A percentile compares a stretch with the other conserved stretches of the same genome.
These are phyloP conservation scores for Pharus latifolius DNA, from an alignment of 176 grass and related monocot genomes.

Conservation along the genomic window DNA sequence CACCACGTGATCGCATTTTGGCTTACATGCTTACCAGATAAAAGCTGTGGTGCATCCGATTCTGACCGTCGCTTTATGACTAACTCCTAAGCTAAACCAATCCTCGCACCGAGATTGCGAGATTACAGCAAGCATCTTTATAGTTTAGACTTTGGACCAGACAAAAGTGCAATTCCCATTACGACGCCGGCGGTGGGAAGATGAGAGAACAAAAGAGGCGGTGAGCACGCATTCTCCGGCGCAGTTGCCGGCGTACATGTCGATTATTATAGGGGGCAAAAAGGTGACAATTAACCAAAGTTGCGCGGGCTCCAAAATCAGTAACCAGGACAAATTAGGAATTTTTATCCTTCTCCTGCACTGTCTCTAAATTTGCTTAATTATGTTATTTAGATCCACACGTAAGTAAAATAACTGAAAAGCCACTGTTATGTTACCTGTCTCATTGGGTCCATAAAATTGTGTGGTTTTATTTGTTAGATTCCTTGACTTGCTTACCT, in stretches of 20 bases:
- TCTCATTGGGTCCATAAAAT: no score
- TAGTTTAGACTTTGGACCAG: background rate
- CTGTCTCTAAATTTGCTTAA: no score
- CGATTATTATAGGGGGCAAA: background rate
- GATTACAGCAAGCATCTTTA: background rate
- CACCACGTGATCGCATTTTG: background rate
- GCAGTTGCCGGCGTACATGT: slow-evolving; percentile 8
- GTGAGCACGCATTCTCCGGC: background rate
- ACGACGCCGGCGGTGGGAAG: background rate
- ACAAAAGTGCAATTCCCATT: background rate
- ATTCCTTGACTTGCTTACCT: no score
- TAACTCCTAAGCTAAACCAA: no score
- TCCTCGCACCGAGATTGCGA: background rate
- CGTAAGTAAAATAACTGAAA: no score
- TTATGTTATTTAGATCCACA: no score
- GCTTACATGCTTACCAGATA: background rate
- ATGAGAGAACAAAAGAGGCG: background rate
- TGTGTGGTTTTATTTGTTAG: no score
- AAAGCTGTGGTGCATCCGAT: slow-evolving; percentile 10
- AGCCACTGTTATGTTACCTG: no score
- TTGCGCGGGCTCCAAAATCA: no score
- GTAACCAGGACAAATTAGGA: no score
- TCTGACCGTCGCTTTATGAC: background rate
- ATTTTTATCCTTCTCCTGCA: no score
- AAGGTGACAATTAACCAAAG: no score